Evolutionary conservation across 2,329 filamentous ascomycete species (phyloP), one percentile per base, ranked within the genome.

Genomic region (Trichophyton equinum): DNA sequence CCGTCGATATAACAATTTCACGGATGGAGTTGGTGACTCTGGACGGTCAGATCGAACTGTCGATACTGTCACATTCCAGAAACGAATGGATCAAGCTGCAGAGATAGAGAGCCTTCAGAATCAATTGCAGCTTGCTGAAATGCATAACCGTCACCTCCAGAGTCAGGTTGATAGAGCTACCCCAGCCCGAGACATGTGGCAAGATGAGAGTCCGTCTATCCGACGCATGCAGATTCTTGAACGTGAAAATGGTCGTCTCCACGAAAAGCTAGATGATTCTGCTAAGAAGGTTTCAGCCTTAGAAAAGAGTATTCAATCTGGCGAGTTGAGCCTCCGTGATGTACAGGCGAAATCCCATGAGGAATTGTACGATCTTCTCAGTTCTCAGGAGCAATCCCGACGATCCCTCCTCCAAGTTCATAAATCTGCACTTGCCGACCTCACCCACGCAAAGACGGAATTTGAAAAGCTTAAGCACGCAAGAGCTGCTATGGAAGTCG

Each of bases 251-350:
- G 91, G 83, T 72, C 85, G 91, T 61, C 81, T 97, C 13, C 92
- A 97, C 69, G 90, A 95, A 64, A 89, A 95, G 82, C 85, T 97
- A 4, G 92, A 97, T 72, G 91, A 96, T 72, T 96, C 92, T 2
- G 81, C 87, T 18, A 92, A 89, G 79, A 96, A 96, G 76, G 87
- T 96, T 1, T 96, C 92, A 5, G 83, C 87, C 0, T 76, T 97
- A 22, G 94, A 97, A 74, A 88, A 89, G 71, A 91, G 85, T 63
- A 86, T 97, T 61, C 88, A 87, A 62, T 88, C 86, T 40, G 94
- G 91, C 11, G 89, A 96, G 72, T 79, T 97, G 4, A 94, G 90
- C 0, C 79, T 96, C 49, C 88, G 91, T 57, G 92, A 97, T 72
- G 84, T 97, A 53, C 91, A 96, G 73, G 88, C 91, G 1, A 91